phyloP scores from a whole-genome alignment of 345 rosid genomes.

The Corymbia maculata region DNA sequence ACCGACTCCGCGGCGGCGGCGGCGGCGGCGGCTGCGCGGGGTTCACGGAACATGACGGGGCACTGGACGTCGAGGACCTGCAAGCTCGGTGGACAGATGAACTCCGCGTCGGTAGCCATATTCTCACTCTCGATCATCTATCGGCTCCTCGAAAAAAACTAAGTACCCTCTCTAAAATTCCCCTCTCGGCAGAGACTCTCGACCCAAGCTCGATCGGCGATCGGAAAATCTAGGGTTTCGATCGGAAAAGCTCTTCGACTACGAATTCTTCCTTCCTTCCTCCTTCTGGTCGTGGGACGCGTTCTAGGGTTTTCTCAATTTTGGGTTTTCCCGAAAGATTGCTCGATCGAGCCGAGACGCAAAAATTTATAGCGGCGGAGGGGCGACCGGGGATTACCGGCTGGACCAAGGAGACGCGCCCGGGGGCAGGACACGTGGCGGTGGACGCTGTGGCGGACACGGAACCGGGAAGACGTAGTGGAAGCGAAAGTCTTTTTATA shows the following conservation, averaged over 20 bases:
- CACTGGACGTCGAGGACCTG: background rate
- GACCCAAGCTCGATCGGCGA: background rate
- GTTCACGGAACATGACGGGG: background rate
- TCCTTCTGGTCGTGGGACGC: background rate
- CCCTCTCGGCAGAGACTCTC: background rate
- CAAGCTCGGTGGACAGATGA: background rate
- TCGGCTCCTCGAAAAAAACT: background rate
- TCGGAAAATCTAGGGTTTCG: background rate
- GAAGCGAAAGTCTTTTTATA: background rate
- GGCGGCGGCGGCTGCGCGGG: background rate
- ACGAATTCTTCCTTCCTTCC: background rate
- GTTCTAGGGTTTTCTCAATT: background rate
- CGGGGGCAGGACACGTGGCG: background rate
- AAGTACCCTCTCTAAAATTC: no score
- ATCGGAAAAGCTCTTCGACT: background rate
- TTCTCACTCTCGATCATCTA: background rate
- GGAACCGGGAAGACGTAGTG: background rate
- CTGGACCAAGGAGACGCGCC: background rate
- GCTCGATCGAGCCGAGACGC: rapidly evolving
- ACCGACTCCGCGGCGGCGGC: background rate
- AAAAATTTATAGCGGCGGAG: background rate
- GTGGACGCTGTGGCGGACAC: background rate
- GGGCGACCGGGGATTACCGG: background rate
- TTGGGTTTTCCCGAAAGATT: background rate
- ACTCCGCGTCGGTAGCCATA: conserved; percentile 5